Base-by-base conservation (phyloP, 768 basidiomycete species). In the Boletus subparvulus region DNA sequence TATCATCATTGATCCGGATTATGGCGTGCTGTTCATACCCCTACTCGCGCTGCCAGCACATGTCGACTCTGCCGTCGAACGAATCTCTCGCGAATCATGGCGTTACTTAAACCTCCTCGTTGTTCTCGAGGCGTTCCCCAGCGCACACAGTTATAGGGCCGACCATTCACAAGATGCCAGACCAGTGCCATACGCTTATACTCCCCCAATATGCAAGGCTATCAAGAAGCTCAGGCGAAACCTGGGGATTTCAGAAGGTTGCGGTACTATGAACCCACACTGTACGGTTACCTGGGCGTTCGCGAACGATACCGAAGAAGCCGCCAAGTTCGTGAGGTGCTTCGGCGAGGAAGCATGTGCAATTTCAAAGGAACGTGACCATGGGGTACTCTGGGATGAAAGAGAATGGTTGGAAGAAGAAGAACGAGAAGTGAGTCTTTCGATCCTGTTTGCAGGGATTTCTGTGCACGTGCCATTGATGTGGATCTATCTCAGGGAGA, bases 101-200 rank as follows among this genome's bases (percentile, higher is more conserved):
- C 73, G 76, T 24, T 92, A 80, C 65, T 62, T 66, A 10, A 70
- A 73, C 28, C 52, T 92, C 4, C 74, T 87, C 3, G 64, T 92
- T 37, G 55, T 92, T 13, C 82, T 92, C 51, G 88, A 88, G 62
- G 87, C 82, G 4, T 90, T 85, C 59, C 83, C 85, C 6, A 75
- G 77, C 16, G 73, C 77, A 5, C 53, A 76, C 78, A 67, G 30
- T 74, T 73, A 59, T 69, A 65, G 60, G 44, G 47, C 26, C 17
- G 55, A 54, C 21, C 52, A 28, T 49, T 52, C 47, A n/a, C 50
- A 58, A 49, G 56, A 46, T 11, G n/a, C 33, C 6, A 57, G 58
- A 50, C 47, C 45, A 5, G 21, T 21, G 0, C 69, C 61, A 9
- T 76, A 77, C 51, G 81, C 84, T 0, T 90, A 86, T 64, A 82